A percentile compares a stretch with the other conserved stretches of the same genome.
Evolutionary conservation across 352 stramenopile species (phyloP).

Genomic region (Phytophthora pini): DNA sequence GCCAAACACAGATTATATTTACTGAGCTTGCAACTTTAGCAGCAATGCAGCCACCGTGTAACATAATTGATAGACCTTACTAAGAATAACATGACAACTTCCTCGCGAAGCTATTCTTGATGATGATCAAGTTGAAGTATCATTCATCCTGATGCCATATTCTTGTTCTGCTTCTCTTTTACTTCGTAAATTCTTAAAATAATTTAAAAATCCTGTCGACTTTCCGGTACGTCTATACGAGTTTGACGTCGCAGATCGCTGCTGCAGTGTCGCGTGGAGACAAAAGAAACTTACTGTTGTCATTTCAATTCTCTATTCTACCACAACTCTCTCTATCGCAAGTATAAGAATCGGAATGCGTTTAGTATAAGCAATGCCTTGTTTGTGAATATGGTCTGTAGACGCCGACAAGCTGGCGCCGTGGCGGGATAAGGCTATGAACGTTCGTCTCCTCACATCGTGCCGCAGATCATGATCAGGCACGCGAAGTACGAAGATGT

Average conservation of each 20-base stretch:
- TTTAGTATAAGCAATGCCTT: conserved; percentile 34
- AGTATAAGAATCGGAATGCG: not conserved
- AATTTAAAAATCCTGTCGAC: no score
- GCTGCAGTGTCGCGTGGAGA: no score
- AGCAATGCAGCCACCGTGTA: conserved; percentile 14
- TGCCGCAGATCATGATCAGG: conserved; percentile 14
- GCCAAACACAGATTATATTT: conserved; percentile 9
- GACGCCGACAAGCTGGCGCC: conserved; percentile 14
- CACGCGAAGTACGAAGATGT: conserved; percentile 23
- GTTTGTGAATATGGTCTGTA: conserved; percentile 38
- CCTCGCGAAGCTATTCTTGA: not conserved
- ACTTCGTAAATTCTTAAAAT: no score
- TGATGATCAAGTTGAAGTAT: no score
- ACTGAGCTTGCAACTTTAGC: conserved; percentile 10
- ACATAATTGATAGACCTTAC: conserved; percentile 19
- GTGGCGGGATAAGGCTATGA: conserved; percentile 20
- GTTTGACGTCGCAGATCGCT: no score
- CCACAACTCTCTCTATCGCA: not conserved
- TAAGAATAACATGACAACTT: not conserved
- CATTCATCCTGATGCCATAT: no score
- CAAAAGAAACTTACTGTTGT: no score
- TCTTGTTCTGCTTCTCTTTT: no score
- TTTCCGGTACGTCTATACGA: no score
- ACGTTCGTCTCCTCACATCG: conserved; percentile 17
- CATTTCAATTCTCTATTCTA: not conserved